A percentile compares a stretch with the other conserved stretches of the same genome.
These are phyloP conservation scores for Cladosporium sp. DNA, from an alignment of 2,329 filamentous ascomycete species.

Conservation along the genomic window DNA sequence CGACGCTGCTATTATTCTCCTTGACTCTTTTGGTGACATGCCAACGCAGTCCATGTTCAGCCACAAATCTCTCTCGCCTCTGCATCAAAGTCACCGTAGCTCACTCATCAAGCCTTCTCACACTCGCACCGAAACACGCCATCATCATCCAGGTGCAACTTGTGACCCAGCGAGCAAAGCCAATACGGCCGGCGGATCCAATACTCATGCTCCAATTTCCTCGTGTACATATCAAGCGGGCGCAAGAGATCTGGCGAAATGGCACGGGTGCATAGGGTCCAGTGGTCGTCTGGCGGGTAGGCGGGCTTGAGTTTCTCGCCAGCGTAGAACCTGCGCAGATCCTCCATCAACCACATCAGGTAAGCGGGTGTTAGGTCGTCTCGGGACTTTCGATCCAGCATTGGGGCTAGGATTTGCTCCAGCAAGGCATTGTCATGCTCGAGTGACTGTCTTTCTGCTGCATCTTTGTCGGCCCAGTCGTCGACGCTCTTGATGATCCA, in stretches of 20 bases:
- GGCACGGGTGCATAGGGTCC: neutral
- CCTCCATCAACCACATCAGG: neutral
- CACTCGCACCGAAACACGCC: neutral
- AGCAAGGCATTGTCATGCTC: neutral
- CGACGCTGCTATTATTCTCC: no score
- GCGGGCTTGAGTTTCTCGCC: slow-evolving; percentile 91
- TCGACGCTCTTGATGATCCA: neutral
- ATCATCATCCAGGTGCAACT: neutral
- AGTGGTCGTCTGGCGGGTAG: neutral
- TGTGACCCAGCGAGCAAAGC: neutral
- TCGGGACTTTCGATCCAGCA: neutral
- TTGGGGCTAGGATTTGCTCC: neutral
- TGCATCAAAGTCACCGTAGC: no score
- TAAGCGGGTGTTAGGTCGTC: neutral
- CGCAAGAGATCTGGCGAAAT: neutral
- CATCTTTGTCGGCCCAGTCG: neutral
- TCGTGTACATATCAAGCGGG: neutral
- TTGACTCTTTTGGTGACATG: no score
- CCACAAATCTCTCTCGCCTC: no score
- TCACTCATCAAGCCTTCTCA: neutral
- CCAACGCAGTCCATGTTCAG: no score
- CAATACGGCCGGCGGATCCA: neutral
- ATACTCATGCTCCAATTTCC: neutral
- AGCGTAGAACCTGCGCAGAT: slow-evolving; percentile 59
- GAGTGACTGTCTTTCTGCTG: neutral